phyloP scores from a whole-genome alignment of 495 filamentous ascomycete species.

The Aspergillus cristatus region DNA sequence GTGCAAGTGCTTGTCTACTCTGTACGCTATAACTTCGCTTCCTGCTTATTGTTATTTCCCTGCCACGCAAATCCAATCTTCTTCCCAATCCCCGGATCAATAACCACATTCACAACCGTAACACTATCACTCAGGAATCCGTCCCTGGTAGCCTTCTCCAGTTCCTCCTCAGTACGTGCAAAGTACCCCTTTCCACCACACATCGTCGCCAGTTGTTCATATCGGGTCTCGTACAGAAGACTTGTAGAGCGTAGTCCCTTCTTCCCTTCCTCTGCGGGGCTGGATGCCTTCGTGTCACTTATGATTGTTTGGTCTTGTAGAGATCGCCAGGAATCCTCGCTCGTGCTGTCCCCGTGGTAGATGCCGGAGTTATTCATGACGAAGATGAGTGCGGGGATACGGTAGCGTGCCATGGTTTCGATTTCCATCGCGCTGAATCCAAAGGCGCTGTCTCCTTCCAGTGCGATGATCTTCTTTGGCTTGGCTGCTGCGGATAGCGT shows the following conservation, averaged over 20 bases:
- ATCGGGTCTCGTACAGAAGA: slow-evolving; percentile 48
- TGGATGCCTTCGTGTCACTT: slow-evolving; percentile 22
- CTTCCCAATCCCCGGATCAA: slow-evolving; percentile 45
- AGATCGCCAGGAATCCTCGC: slow-evolving; percentile 28
- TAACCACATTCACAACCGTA: slow-evolving; percentile 49
- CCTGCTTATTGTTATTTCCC: slow-evolving; percentile 5
- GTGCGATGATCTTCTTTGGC: slow-evolving; percentile 49
- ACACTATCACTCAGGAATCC: slow-evolving; percentile 41
- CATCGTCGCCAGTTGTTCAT: slow-evolving; percentile 50
- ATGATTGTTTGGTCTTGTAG: slow-evolving; percentile 26
- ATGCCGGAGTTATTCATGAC: slow-evolving; percentile 60
- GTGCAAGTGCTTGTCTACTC: too few species aligned
- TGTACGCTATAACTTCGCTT: neutral
- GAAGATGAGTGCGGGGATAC: slow-evolving; percentile 52
- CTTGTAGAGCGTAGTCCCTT: slow-evolving; percentile 45
- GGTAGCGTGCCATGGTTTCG: slow-evolving; percentile 55
- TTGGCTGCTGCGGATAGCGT: neutral
- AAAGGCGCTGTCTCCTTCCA: slow-evolving; percentile 57
- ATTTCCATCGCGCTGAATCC: slow-evolving; percentile 56
- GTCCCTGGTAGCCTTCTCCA: slow-evolving; percentile 41
- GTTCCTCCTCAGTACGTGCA: slow-evolving; percentile 44
- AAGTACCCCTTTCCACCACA: slow-evolving; percentile 48
- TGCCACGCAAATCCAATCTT: slow-evolving; percentile 38
- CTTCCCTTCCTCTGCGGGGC: slow-evolving; percentile 14
- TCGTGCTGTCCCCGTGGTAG: slow-evolving; percentile 47